These are phyloP conservation scores for Phoma sp. DNA, from an alignment of 2,329 filamentous ascomycete species.

Conservation along the genomic window DNA sequence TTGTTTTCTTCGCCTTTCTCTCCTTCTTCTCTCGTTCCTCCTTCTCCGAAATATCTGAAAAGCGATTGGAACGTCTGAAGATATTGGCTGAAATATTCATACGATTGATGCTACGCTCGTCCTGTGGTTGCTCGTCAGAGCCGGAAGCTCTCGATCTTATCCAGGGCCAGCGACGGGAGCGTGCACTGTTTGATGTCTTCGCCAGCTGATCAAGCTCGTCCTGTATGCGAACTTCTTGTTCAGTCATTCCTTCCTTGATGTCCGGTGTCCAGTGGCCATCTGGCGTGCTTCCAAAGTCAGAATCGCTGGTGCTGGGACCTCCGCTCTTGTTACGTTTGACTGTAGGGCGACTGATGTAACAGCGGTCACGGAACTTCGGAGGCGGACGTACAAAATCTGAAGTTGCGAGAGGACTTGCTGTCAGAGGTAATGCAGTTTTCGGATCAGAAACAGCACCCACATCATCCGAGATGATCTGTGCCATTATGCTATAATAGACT, in stretches of 20 bases:
- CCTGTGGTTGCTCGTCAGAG: conserved; percentile 8
- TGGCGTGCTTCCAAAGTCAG: conserved; percentile 16
- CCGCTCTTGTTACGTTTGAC: conserved; percentile 19
- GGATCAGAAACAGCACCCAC: not conserved
- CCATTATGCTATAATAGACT: not conserved
- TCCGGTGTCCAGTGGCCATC: conserved; percentile 9
- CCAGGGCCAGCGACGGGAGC: conserved; percentile 32
- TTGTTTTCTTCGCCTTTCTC: conserved; percentile 2
- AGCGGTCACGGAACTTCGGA: conserved; percentile 19
- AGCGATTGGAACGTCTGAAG: conserved; percentile 28
- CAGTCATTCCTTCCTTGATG: conserved; percentile 9
- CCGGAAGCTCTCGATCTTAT: conserved; percentile 8
- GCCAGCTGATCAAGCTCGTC: conserved; percentile 26
- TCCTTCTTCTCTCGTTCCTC: not conserved
- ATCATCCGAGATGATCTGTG: not conserved
- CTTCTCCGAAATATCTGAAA: conserved; percentile 12
- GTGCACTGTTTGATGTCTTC: conserved; percentile 15
- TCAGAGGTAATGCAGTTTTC: not conserved
- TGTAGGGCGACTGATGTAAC: conserved; percentile 18
- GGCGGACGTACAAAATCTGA: conserved; percentile 18
- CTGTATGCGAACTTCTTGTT: conserved; percentile 16
- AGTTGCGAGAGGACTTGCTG: conserved; percentile 2
- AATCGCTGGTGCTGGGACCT: conserved; percentile 21
- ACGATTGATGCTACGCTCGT: not conserved
- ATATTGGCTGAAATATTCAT: conserved; percentile 22